Evolutionary conservation across 2,329 filamentous ascomycete genomes (phyloP).

Genomic region (Talaromyces sp.): DNA sequence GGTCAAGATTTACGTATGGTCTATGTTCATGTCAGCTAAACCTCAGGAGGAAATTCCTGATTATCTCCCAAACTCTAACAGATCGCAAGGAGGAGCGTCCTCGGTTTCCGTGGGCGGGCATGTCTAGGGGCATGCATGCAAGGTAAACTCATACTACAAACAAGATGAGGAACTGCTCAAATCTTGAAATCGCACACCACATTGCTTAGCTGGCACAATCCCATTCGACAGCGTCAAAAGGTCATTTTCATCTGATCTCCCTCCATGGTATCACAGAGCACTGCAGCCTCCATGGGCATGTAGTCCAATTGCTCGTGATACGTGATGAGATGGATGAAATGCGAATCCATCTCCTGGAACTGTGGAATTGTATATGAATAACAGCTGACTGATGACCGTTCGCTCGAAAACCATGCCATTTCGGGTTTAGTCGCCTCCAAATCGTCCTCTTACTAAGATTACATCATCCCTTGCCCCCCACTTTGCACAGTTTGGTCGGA

Average conservation of each 20-base stretch:
- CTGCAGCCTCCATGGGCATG: background rate
- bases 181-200: background rate
- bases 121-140: too few species aligned
- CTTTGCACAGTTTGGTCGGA: background rate
- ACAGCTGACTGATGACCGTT: background rate
- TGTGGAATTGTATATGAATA: background rate
- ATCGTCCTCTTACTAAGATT: background rate
- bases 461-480: background rate
- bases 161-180: background rate
- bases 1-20: background rate
- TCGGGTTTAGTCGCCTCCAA: background rate
- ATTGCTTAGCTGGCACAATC: constrained; percentile 2
- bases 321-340: too few species aligned
- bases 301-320: background rate
- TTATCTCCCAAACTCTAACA: background rate
- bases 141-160: too few species aligned
- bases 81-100: background rate
- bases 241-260: background rate
- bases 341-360: too few species aligned
- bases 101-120: background rate
- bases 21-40: background rate
- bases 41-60: background rate
- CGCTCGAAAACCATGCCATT: background rate
- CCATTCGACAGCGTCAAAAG: background rate
- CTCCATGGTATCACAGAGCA: background rate